Evolutionary conservation across 1,284 basidiomycete genomes (phyloP).

Genomic region (Puccinia polysora): DNA sequence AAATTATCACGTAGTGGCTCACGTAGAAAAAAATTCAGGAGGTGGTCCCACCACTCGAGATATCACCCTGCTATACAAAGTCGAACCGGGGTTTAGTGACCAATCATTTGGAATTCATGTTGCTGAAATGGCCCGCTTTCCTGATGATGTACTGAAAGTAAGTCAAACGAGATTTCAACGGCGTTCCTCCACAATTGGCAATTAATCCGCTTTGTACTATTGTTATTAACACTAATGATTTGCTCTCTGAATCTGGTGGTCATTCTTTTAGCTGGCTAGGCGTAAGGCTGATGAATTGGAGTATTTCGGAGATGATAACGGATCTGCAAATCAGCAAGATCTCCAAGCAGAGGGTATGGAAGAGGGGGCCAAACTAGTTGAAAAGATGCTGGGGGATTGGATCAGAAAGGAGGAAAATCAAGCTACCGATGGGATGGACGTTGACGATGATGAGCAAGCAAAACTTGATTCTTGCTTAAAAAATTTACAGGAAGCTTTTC

Average conservation of each 20-base stretch:
- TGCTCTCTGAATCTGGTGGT: neutral
- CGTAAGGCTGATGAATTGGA: slow-evolving; percentile 94
- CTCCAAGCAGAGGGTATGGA: slow-evolving; percentile 49
- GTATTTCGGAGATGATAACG: slow-evolving; percentile 64
- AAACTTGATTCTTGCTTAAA: slow-evolving; percentile 62
- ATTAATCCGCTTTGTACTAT: no score
- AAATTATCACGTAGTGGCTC: slow-evolving; percentile 92
- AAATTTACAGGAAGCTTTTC: slow-evolving; percentile 64
- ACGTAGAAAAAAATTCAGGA: slow-evolving; percentile 59
- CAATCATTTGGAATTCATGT: slow-evolving; percentile 99
- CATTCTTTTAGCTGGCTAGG: slow-evolving; percentile 69
- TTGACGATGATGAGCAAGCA: slow-evolving; percentile 46
- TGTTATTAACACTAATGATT: no score
- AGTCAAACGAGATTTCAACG: slow-evolving; percentile 45
- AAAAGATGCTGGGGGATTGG: slow-evolving; percentile 51
- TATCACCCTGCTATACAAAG: slow-evolving; percentile 91
- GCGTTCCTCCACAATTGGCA: neutral
- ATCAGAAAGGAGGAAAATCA: slow-evolving; percentile 5
- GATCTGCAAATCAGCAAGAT: neutral
- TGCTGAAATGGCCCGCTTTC: slow-evolving; percentile 92
- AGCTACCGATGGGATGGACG: slow-evolving; percentile 35
- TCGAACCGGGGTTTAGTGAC: slow-evolving; percentile 75
- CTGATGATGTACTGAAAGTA: slow-evolving; percentile 84
- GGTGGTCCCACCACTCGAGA: slow-evolving; percentile 56
- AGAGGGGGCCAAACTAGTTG: neutral